Base-by-base conservation (phyloP, 2,329 filamentous ascomycete species). In the Trichoderma sp. region DNA sequence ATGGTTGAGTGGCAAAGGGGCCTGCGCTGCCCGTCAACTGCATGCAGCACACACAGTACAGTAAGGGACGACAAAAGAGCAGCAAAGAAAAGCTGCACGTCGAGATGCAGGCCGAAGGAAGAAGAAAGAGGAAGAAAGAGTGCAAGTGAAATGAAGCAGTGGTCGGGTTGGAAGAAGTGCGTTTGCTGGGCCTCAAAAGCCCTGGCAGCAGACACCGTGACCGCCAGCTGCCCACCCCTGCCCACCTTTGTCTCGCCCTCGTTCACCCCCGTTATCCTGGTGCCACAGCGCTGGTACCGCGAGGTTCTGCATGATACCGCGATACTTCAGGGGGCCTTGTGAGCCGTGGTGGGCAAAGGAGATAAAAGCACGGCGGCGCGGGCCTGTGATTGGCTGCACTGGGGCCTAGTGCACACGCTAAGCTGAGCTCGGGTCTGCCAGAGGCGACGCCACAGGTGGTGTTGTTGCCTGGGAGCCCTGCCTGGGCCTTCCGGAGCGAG, bases 391-490 rank as follows among this genome's bases (percentile, higher is more conserved):
- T 87, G 85, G 86, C 77, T 76, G 35, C 75, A 41, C 77, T 9
- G 62, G 21, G 74, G 75, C 76, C 81, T 84, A 85, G 85, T 81
- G 81, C 78, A 56, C 33, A 77, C 78, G 78, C 83, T 84, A 85
- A 83, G 79, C 79, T 81, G 80, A 81, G 80, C 81, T 82, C 82
- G 82, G 83, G 81, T 80, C 82, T 82, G 79, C 81, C 81, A 83
- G 82, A 82, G 80, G 79, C 83, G 82, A 82, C 85, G 85, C 85
- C 85, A 87, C 85, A 83, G 80, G 80, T 81, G 81, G 82, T 83
- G 83, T 83, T 81, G 84, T 82, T 85, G 85, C 85, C 85, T 86
- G 80, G 85, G 84, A 80, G 79, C 81, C 80, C 77, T 83, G 83
- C 83, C 81, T 81, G 79, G 82, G 80, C 79, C 80, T 80, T 81